A percentile compares a stretch with the other conserved stretches of the same genome.
These are phyloP conservation scores for Talaromyces sp. DNA, from an alignment of 2,329 filamentous ascomycete genomes.

Conservation along the genomic window DNA sequence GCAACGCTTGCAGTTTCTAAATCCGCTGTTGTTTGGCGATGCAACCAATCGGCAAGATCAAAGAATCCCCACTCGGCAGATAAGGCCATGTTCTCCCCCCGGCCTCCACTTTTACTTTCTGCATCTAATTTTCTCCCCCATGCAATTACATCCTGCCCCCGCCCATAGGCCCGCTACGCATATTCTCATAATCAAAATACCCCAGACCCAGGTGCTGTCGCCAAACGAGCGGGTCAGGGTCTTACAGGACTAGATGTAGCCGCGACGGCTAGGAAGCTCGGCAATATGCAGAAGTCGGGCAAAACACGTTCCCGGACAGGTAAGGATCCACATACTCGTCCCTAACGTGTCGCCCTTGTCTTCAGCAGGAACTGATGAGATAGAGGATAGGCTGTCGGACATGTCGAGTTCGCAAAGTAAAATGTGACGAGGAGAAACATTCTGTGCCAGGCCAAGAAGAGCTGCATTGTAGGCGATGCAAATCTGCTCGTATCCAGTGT, in stretches of 20 bases:
- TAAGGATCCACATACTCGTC: conserved; percentile 19
- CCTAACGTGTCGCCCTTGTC: not conserved
- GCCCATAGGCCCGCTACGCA: not conserved
- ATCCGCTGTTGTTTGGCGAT: conserved; percentile 17
- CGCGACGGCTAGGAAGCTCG: conserved; percentile 4
- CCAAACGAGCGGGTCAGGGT: conserved; percentile 1
- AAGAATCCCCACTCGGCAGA: conserved; percentile 15
- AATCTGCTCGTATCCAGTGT: conserved; percentile 25
- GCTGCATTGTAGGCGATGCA: conserved; percentile 29
- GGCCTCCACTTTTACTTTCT: conserved; percentile 11
- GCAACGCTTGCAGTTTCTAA: conserved; percentile 7
- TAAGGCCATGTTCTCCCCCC: conserved; percentile 9
- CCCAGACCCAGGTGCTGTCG: not conserved
- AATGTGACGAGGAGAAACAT: conserved; percentile 34
- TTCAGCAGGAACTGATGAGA: not conserved
- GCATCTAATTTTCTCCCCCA: not conserved
- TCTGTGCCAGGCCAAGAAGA: conserved; percentile 18
- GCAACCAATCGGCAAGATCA: conserved; percentile 26
- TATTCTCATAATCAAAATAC: conserved; percentile 2
- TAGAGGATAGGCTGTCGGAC: conserved; percentile 28
- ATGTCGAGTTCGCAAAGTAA: conserved; percentile 34
- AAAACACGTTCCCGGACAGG: conserved; percentile 31
- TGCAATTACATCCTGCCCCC: not conserved
- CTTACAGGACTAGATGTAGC: conserved; percentile 7
- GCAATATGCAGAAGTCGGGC: conserved; percentile 23